Evolutionary conservation across 2,329 filamentous ascomycete species (phyloP).

Genomic region (Claviceps digitariae): DNA sequence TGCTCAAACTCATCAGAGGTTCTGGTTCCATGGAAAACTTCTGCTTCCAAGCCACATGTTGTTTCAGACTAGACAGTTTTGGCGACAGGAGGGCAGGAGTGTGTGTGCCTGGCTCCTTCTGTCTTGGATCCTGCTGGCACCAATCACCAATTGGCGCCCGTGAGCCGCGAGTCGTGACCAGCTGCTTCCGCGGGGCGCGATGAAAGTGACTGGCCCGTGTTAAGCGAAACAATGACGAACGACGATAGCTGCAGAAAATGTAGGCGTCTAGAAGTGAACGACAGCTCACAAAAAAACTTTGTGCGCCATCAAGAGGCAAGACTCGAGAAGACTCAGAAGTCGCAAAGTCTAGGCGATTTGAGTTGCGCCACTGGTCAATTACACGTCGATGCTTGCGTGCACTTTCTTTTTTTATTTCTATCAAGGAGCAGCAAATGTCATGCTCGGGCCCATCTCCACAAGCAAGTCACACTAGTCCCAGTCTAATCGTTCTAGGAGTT

Average conservation of each 20-base stretch:
- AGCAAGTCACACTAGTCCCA: background rate
- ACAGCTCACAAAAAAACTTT: background rate
- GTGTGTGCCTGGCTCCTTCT: background rate
- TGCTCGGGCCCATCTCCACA: background rate
- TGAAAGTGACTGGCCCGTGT: background rate
- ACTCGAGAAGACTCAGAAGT: background rate
- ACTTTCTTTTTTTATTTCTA: too few relatives aligned
- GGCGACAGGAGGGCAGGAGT: background rate
- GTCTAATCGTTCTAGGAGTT: background rate
- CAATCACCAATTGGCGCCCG: background rate
- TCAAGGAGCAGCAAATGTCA: too few relatives aligned
- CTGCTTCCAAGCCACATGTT: too few relatives aligned
- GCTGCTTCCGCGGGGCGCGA: background rate
- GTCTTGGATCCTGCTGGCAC: background rate
- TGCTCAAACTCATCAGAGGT: background rate
- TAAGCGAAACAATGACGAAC: background rate
- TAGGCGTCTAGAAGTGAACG: background rate
- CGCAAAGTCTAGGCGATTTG: background rate
- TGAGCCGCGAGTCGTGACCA: background rate
- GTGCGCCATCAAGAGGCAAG: background rate
- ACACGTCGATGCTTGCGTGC: background rate
- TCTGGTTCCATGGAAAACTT: background rate
- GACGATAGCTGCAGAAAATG: background rate
- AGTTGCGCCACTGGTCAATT: conserved; percentile 1
- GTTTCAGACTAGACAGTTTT: background rate